Conservation (phyloP, 2,329 filamentous ascomycete species). For the Neofusicoccum laricinum region DNA sequence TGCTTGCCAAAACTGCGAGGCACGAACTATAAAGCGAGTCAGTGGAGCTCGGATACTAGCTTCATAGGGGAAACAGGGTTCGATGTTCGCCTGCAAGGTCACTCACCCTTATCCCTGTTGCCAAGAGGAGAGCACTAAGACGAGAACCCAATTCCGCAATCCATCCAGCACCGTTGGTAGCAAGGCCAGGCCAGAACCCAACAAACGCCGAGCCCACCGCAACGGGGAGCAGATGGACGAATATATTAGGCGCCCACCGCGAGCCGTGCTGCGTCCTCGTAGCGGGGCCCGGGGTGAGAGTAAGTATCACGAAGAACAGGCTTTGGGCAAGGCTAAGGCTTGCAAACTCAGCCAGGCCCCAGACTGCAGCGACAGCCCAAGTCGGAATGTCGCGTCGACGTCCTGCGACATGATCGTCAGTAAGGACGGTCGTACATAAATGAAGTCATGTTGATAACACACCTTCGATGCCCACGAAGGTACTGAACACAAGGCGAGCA, state of each 20-base stretch:
- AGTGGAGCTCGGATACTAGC: background rate
- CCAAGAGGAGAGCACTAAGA: slow-evolving; percentile 32
- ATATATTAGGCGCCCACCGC: slow-evolving; percentile 33
- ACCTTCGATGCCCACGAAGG: slow-evolving; percentile 59
- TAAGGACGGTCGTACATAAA: background rate
- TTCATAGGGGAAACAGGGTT: background rate
- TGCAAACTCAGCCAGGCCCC: slow-evolving; percentile 58
- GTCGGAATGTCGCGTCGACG: slow-evolving; percentile 55
- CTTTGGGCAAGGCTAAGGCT: slow-evolving; percentile 62
- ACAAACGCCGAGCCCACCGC: slow-evolving; percentile 47
- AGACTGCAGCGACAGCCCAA: slow-evolving; percentile 51
- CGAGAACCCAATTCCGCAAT: slow-evolving; percentile 23
- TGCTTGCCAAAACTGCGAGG: slow-evolving; percentile 51
- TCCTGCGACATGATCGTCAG: slow-evolving; percentile 28
- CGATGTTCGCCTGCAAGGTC: background rate
- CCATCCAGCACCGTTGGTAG: slow-evolving; percentile 23
- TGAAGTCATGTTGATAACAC: background rate
- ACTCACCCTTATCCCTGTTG: slow-evolving; percentile 33
- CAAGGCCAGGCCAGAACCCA: slow-evolving; percentile 33
- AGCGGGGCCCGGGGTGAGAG: slow-evolving; percentile 54
- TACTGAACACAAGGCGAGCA: slow-evolving; percentile 53
- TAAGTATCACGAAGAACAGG: slow-evolving; percentile 59
- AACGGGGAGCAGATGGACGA: slow-evolving; percentile 39
- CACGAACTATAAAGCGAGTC: slow-evolving; percentile 29
- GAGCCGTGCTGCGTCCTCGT: slow-evolving; percentile 26